These are phyloP conservation scores for Aspergillus phoenicis DNA, from an alignment of 2,329 filamentous ascomycete genomes.

Conservation along the genomic window DNA sequence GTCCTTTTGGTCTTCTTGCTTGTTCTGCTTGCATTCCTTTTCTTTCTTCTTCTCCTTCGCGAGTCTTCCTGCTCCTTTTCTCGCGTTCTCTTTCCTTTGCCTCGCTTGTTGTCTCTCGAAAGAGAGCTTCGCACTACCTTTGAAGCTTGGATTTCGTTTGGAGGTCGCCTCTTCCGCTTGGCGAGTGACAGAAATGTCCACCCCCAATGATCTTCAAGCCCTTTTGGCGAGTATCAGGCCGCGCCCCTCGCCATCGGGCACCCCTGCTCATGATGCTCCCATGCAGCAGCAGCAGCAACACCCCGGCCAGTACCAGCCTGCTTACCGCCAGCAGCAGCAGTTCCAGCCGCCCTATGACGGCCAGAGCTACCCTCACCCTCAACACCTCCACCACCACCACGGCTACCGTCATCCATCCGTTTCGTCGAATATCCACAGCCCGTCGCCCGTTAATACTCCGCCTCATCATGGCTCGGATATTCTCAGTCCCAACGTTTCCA, in stretches of 20 bases:
- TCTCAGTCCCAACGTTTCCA: slow-evolving; percentile 58
- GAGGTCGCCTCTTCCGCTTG: slow-evolving; percentile 31
- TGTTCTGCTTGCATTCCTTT: slow-evolving; percentile 9
- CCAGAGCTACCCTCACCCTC: slow-evolving; percentile 2
- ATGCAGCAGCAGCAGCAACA: slow-evolving; percentile 34
- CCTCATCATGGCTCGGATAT: slow-evolving; percentile 61
- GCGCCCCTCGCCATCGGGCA: slow-evolving; percentile 40
- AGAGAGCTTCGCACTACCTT: slow-evolving; percentile 36
- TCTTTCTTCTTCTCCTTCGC: not conserved
- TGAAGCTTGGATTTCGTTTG: slow-evolving; percentile 31
- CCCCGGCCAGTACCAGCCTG: slow-evolving; percentile 11
- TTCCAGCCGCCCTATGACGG: slow-evolving; percentile 23
- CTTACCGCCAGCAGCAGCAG: slow-evolving; percentile 2
- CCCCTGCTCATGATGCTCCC: slow-evolving; percentile 33
- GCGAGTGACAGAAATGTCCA: slow-evolving; percentile 51
- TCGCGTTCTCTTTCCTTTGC: slow-evolving; percentile 19
- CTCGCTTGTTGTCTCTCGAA: slow-evolving; percentile 29
- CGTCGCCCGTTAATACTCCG: slow-evolving; percentile 55
- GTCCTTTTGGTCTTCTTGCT: slow-evolving; percentile 12
- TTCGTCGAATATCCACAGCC: slow-evolving; percentile 61
- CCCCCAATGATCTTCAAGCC: slow-evolving; percentile 50
- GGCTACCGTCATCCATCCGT: slow-evolving; percentile 59
- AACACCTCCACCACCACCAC: slow-evolving; percentile 34
- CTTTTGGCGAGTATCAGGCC: slow-evolving; percentile 50
- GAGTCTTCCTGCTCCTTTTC: slow-evolving; percentile 12